Evolutionary conservation across 768 basidiomycete genomes (phyloP).

Genomic region (Leccinum aurantiacum): DNA sequence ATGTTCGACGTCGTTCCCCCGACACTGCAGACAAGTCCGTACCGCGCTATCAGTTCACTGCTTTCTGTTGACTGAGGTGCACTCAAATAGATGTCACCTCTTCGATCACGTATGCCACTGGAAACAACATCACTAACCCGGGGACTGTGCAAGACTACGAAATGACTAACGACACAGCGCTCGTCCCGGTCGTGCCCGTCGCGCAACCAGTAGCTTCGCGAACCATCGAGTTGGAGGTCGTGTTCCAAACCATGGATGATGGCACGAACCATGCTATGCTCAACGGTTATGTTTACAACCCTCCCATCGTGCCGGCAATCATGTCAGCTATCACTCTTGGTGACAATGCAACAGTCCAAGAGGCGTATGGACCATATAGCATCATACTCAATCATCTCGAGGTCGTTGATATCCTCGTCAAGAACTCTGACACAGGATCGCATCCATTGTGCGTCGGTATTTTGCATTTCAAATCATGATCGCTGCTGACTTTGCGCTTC

Average conservation of each 20-base stretch:
- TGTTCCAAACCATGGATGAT: constrained; percentile 83
- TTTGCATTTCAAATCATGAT: neutral
- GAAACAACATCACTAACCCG: constrained; percentile 50
- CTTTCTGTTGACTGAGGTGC: neutral
- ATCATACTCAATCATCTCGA: constrained; percentile 75
- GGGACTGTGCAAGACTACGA: constrained; percentile 57
- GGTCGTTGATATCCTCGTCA: constrained; percentile 74
- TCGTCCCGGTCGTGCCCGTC: constrained; percentile 60
- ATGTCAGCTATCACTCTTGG: constrained; percentile 80
- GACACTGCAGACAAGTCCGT: constrained; percentile 70
- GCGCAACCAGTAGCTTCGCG: constrained; percentile 52
- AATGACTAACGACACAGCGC: constrained; percentile 61
- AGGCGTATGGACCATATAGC: constrained; percentile 78
- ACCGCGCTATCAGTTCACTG: neutral
- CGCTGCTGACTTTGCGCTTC: constrained; percentile 1
- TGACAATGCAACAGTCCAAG: constrained; percentile 57
- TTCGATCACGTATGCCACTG: constrained; percentile 70
- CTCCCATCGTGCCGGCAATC: constrained; percentile 71
- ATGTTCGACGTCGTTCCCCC: constrained; percentile 89
- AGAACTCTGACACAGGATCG: constrained; percentile 69
- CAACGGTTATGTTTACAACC: constrained; percentile 67
- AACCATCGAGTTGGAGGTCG: constrained; percentile 67
- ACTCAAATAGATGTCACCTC: constrained; percentile 68
- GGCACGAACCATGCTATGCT: constrained; percentile 85
- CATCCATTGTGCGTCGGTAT: constrained; percentile 75